Base-by-base conservation (phyloP, 2,329 filamentous ascomycete genomes). In the Zasmidium citrigriseum region DNA sequence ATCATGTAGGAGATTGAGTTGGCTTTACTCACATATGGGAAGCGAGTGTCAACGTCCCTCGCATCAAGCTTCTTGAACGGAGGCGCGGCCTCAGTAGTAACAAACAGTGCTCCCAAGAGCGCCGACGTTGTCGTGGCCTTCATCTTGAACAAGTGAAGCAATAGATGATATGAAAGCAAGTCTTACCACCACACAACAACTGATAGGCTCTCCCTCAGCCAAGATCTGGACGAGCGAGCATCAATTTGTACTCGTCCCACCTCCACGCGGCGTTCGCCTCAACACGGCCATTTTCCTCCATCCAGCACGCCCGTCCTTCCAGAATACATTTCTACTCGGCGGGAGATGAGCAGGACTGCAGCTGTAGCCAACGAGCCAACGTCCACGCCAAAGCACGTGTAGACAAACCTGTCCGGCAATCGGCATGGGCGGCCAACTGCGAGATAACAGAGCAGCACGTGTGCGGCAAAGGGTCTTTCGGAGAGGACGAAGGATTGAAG, bases 1-100 rank as follows among this genome's bases (percentile, higher is more conserved):
- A 7, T 18, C 7, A 18, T n/a, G 44, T 7, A 46, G 7, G n/a
- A 18, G 44, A 46, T 18, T 5, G 5, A 10, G 44, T 47, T 47
- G 9, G 4, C 22, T 9, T 18, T 11, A 12, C 45, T 47, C 20
- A 47, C 45, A 44, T 61, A 61, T 2, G 78, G 78, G 59, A 75
- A 82, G 5, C 66, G 62, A 14, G 75, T 76, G 60, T 81, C 78
- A 27, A 79, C 77, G 55, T 68, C 65, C 22, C 67, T 61, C 16
- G 54, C 52, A 23, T 57, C 51, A 18, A 58, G 47, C 12, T 52
- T 23, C 20, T 41, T 46, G 4, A 34, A 18, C 10, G 52, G 44
- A 9, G 56, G 52, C 21, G 51, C 53, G 25, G 60, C 54, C 23
- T 54, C 45, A 21, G 52, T 47, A 2, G 58, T 34, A 12, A 29